These are phyloP conservation scores for Elsinoe australis DNA, from an alignment of 2,329 filamentous ascomycete species.

Conservation along the genomic window DNA sequence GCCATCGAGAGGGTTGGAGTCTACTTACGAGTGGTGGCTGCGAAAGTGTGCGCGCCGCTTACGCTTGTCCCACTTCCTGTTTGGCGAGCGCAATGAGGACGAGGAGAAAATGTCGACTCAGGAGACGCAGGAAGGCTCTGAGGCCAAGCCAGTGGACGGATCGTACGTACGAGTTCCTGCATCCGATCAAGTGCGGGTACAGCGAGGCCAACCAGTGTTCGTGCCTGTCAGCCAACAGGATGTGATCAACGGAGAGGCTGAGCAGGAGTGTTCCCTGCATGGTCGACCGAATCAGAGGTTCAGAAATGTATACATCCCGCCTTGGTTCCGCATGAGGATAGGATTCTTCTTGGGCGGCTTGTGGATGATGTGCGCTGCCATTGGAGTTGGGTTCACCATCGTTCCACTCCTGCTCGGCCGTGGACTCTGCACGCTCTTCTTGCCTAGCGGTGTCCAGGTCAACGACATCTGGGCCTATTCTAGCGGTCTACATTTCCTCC, in stretches of 20 bases:
- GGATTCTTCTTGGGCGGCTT: slow-evolving; percentile 80
- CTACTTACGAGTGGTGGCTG: slow-evolving; percentile 96
- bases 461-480: slow-evolving; percentile 98
- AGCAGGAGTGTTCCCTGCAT: slow-evolving; percentile 22
- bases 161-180: slow-evolving; percentile 86
- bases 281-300: slow-evolving; percentile 38
- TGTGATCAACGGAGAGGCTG: slow-evolving; percentile 26
- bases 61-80: slow-evolving; percentile 84
- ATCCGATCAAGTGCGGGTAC: slow-evolving; percentile 89
- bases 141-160: slow-evolving; percentile 48
- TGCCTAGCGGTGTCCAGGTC: slow-evolving; percentile 64
- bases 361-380: slow-evolving; percentile 86
- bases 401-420: slow-evolving; percentile 80
- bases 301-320: slow-evolving; percentile 63
- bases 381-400: slow-evolving; percentile 77
- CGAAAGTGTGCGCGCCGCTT: slow-evolving; percentile 71
- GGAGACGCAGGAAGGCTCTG: slow-evolving; percentile 38
- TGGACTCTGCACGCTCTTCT: slow-evolving; percentile 62
- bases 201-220: slow-evolving; percentile 75
- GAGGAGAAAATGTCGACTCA: slow-evolving; percentile 51
- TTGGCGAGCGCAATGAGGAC: slow-evolving; percentile 70
- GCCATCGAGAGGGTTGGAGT: slow-evolving; percentile 73
- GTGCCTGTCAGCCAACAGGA: slow-evolving; percentile 64
- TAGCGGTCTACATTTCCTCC: slow-evolving; percentile 75
- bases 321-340: slow-evolving; percentile 71